Evolutionary conservation across 371 early-diverging fungal genomes (phyloP).

Genomic region (Mucor ambiguus): DNA sequence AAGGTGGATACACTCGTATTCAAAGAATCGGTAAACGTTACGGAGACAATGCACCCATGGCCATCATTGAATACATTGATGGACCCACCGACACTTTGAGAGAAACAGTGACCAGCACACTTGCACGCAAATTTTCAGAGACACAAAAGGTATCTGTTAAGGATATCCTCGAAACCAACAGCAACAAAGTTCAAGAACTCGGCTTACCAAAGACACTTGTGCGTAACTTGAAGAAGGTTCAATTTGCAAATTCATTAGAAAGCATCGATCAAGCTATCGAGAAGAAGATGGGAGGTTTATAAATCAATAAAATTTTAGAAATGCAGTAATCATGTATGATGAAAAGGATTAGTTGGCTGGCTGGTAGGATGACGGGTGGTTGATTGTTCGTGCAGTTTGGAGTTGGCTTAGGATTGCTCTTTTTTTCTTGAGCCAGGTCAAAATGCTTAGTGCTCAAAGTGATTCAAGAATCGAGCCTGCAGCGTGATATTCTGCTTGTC

Average conservation of each 20-base stretch:
- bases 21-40: conserved; percentile 79
- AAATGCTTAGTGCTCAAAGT: too few relatives aligned
- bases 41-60: conserved; percentile 90
- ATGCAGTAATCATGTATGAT: background rate
- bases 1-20: conserved; percentile 93
- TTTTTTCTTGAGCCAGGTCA: too few relatives aligned
- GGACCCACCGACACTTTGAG: conserved; percentile 63
- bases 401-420: too few relatives aligned
- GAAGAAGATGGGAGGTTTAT: conserved; percentile 29
- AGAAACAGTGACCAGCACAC: conserved; percentile 50
- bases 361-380: background rate
- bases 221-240: conserved; percentile 49
- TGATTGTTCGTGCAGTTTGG: too few relatives aligned
- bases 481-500: too few relatives aligned
- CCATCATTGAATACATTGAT: conserved; percentile 86
- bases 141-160: conserved; percentile 28
- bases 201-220: conserved; percentile 37
- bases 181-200: conserved; percentile 20
- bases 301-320: conserved; percentile 5
- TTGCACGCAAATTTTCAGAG: conserved; percentile 40
- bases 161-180: conserved; percentile 28
- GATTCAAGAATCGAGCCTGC: too few relatives aligned
- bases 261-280: conserved; percentile 33
- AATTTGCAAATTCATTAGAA: conserved; percentile 37
- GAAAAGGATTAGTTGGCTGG: background rate